These are phyloP conservation scores for Cyberlindnera suaveolens DNA, from an alignment of 805 yeast genomes.

Conservation along the genomic window DNA sequence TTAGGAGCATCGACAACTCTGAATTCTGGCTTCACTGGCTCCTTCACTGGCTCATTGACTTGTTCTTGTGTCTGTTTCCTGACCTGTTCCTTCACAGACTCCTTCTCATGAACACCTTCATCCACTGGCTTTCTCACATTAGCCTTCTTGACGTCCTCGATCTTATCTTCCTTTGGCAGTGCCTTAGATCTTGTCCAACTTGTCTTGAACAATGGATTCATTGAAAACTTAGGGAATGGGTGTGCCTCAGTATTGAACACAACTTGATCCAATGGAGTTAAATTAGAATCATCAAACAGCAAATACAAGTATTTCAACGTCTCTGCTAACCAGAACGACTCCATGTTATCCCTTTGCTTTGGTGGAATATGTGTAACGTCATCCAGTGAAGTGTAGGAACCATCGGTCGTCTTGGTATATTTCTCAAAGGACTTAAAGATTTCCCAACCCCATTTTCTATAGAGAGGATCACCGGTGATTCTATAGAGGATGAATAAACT, in stretches of 20 bases:
- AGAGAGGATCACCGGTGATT: constrained; percentile 72
- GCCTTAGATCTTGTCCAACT: constrained; percentile 46
- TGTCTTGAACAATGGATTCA: constrained; percentile 46
- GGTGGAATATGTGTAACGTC: constrained; percentile 61
- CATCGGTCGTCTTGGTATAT: constrained; percentile 44
- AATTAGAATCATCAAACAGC: constrained; percentile 61
- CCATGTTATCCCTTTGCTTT: constrained; percentile 62
- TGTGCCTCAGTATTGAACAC: constrained; percentile 94
- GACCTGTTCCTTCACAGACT: not conserved
- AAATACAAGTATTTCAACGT: constrained; percentile 82
- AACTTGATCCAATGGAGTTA: constrained; percentile 58
- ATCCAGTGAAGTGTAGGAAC: constrained; percentile 56
- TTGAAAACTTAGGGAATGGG: constrained; percentile 72
- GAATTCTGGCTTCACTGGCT: not conserved
- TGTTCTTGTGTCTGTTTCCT: not conserved
- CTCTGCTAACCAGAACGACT: constrained; percentile 91
- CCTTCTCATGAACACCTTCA: constrained; percentile 2
- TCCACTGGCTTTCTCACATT: constrained; percentile 20
- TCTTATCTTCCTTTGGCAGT: constrained; percentile 15
- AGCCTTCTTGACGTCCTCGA: constrained; percentile 15
- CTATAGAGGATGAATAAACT: constrained; percentile 75
- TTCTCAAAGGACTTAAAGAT: constrained; percentile 67
- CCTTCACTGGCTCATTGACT: not conserved
- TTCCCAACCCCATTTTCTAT: constrained; percentile 86
- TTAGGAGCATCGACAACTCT: constrained; percentile 6